Conservation (phyloP, 371 early-diverging fungal genomes). For the Mucor irregularis region DNA sequence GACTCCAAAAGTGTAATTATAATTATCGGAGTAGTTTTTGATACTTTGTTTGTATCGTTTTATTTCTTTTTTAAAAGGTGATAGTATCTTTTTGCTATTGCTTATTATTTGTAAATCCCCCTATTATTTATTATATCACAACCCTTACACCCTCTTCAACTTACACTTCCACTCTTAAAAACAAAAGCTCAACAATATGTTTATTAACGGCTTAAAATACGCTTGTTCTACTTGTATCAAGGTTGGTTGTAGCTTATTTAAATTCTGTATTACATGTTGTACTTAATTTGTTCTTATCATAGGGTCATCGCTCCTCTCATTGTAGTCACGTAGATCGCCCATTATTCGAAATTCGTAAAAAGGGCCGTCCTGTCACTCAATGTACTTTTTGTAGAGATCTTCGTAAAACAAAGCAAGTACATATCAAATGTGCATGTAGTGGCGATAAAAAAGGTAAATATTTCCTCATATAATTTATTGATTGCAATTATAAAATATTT, state of each 20-base stretch:
- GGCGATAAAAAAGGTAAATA: slow-evolving; percentile 39
- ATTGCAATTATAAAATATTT: not conserved
- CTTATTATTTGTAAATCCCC: not conserved
- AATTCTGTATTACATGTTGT: too few species aligned
- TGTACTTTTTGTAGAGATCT: slow-evolving; percentile 76
- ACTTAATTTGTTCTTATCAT: too few species aligned
- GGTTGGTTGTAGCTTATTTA: too few species aligned
- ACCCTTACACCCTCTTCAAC: not conserved
- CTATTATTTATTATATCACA: not conserved
- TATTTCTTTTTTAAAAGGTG: not conserved
- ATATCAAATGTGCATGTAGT: slow-evolving; percentile 74
- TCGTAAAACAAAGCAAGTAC: slow-evolving; percentile 73
- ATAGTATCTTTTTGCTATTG: slow-evolving; percentile 1
- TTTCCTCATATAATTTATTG: slow-evolving; percentile 2
- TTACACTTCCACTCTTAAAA: not conserved
- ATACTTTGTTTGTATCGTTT: slow-evolving; percentile 21
- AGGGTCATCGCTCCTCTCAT: slow-evolving; percentile 68
- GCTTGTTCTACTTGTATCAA: slow-evolving; percentile 43
- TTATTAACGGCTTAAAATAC: slow-evolving; percentile 41
- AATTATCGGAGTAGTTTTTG: slow-evolving; percentile 32
- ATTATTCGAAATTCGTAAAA: slow-evolving; percentile 70
- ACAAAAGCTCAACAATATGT: slow-evolving; percentile 15
- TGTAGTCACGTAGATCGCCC: slow-evolving; percentile 67
- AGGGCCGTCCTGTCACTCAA: slow-evolving; percentile 81
- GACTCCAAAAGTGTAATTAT: slow-evolving; percentile 32